These are phyloP conservation scores for Phytophthora vignae DNA, from an alignment of 352 stramenopile species.

Conservation along the genomic window DNA sequence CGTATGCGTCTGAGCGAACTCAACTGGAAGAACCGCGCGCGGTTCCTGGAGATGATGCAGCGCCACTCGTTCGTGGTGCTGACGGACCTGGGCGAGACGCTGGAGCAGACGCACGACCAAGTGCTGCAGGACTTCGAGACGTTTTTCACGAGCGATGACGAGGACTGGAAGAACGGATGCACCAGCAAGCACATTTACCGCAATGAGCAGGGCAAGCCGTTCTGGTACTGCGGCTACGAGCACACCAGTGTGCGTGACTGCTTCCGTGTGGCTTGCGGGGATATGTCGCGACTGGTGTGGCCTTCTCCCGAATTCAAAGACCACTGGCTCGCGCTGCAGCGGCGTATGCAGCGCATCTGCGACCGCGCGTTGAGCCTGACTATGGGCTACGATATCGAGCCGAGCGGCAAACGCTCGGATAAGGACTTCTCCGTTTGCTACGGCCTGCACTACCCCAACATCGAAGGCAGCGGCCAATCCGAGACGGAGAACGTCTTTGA, in stretches of 20 bases:
- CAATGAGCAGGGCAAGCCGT: slow-evolving; percentile 65
- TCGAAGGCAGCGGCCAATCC: slow-evolving; percentile 55
- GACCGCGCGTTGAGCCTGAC: slow-evolving; percentile 61
- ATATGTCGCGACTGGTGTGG: slow-evolving; percentile 60
- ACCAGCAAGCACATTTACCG: slow-evolving; percentile 67
- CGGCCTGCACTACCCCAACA: slow-evolving; percentile 70
- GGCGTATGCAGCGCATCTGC: slow-evolving; percentile 58
- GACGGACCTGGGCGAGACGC: slow-evolving; percentile 51
- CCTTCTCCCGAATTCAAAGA: slow-evolving; percentile 48
- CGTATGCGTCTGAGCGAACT: slow-evolving; percentile 51
- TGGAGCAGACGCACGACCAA: slow-evolving; percentile 47
- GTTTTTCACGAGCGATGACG: slow-evolving; percentile 57
- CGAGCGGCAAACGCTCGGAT: slow-evolving; percentile 40
- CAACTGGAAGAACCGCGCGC: slow-evolving; percentile 56
- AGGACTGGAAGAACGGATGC: slow-evolving; percentile 48
- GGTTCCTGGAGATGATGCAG: slow-evolving; percentile 63
- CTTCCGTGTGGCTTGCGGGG: slow-evolving; percentile 62
- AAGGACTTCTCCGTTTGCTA: slow-evolving; percentile 72
- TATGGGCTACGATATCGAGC: slow-evolving; percentile 50
- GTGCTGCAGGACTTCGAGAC: slow-evolving; percentile 49
- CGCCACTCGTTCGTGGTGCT: slow-evolving; percentile 72
- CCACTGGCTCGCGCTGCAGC: slow-evolving; percentile 53
- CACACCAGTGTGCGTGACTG: slow-evolving; percentile 65
- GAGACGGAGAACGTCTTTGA: slow-evolving; percentile 71
- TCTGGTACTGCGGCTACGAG: slow-evolving; percentile 75